Conservation (phyloP, 345 rosid genomes). For the Euphorbia pulcherrima region DNA sequence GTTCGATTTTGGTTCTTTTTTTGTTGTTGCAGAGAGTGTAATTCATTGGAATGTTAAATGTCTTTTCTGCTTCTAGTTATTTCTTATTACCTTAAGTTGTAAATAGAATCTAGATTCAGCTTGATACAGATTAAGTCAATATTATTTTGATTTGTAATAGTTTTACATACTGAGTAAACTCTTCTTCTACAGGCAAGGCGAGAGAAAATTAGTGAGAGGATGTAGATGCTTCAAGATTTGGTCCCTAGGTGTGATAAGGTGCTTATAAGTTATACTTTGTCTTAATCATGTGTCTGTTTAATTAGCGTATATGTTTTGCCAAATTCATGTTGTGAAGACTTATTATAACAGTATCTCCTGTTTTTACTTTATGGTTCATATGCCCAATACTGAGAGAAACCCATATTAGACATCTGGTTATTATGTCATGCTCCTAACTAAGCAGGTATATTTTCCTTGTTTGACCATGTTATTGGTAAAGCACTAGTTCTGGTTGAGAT, state of each 20-base stretch:
- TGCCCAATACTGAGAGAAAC: neutral
- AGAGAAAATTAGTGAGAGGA: conserved; percentile 89
- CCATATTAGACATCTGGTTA: neutral
- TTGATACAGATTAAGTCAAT: neutral
- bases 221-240: conserved; percentile 83
- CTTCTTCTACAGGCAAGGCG: conserved; percentile 61
- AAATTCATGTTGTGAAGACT: too few species aligned
- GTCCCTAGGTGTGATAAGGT: conserved; percentile 97
- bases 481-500: conserved; percentile 88
- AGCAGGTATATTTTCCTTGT: neutral
- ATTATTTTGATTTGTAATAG: neutral
- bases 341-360: neutral
- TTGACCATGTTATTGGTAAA: conserved; percentile 70
- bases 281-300: too few species aligned
- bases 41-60: conserved; percentile 16
- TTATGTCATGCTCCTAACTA: neutral
- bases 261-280: too few species aligned
- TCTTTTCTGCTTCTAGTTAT: conserved; percentile 12
- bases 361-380: neutral
- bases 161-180: neutral
- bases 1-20: too few species aligned
- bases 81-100: too few species aligned
- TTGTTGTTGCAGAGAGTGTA: conserved; percentile 40
- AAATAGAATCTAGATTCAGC: conserved; percentile 1
- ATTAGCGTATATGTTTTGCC: too few species aligned